A percentile compares a stretch with the other conserved stretches of the same genome.
phyloP scores from a whole-genome alignment of 306 rosid species.

The Rosa persica region DNA sequence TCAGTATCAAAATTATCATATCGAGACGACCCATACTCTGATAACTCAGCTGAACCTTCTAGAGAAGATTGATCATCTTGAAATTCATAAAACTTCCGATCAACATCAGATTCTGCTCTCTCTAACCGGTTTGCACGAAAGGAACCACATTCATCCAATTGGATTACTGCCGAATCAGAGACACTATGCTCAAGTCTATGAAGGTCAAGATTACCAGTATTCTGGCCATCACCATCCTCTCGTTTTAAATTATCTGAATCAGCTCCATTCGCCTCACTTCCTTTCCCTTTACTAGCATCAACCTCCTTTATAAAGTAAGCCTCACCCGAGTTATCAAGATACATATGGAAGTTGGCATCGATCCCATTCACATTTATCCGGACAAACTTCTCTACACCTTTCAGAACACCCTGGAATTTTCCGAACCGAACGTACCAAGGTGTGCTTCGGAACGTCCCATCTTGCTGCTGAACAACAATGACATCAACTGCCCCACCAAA shows the following conservation, averaged over 20 bases:
- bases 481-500: slow-evolving; percentile 98
- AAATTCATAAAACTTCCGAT: slow-evolving; percentile 65
- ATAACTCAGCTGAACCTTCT: slow-evolving; percentile 59
- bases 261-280: slow-evolving; percentile 37
- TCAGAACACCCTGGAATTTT: slow-evolving; percentile 95
- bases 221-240: slow-evolving; percentile 28
- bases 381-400: slow-evolving; percentile 84
- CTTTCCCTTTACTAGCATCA: slow-evolving; percentile 44
- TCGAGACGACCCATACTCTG: slow-evolving; percentile 57
- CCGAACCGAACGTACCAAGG: slow-evolving; percentile 99
- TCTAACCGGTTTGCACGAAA: slow-evolving; percentile 30
- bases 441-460: slow-evolving; percentile 83
- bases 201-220: slow-evolving; percentile 22
- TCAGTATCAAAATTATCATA: slow-evolving; percentile 57
- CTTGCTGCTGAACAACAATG: slow-evolving; percentile 94
- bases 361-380: slow-evolving; percentile 69
- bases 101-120: slow-evolving; percentile 57
- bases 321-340: slow-evolving; percentile 91
- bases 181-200: slow-evolving; percentile 59
- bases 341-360: slow-evolving; percentile 87
- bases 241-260: slow-evolving; percentile 30
- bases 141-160: slow-evolving; percentile 39
- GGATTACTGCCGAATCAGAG: slow-evolving; percentile 53
- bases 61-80: slow-evolving; percentile 65
- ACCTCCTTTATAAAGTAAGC: slow-evolving; percentile 84